Conservation (phyloP, 23 red algal species). For the Gracilaria caudata region DNA sequence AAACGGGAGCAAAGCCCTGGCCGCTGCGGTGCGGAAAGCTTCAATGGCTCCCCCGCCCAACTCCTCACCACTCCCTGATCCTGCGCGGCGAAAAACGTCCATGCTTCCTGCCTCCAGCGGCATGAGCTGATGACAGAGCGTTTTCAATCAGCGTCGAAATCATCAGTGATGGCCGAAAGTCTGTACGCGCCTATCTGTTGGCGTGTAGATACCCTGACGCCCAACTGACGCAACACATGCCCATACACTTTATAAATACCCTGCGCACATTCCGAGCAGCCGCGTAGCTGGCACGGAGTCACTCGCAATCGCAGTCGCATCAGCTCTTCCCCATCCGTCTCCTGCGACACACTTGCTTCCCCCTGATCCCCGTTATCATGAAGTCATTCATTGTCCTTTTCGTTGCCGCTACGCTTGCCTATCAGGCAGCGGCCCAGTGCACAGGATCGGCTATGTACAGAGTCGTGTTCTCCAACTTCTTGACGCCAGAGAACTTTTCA, state of each 20-base stretch:
- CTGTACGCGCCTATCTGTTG: too few relatives aligned
- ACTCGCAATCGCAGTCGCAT: background rate
- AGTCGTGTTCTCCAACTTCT: conserved; percentile 35
- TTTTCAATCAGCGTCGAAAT: too few relatives aligned
- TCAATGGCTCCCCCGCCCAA: background rate
- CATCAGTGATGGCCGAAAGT: too few relatives aligned
- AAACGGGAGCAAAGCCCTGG: too few relatives aligned
- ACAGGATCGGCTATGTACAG: conserved; percentile 33
- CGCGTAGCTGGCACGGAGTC: too few relatives aligned
- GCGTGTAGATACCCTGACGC: too few relatives aligned
- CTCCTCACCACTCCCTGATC: background rate
- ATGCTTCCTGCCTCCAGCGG: background rate
- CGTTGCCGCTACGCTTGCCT: background rate
- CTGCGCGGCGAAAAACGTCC: background rate
- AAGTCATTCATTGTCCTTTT: background rate
- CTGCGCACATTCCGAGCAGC: background rate
- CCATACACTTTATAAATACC: background rate
- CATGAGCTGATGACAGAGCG: too few relatives aligned
- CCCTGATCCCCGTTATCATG: background rate
- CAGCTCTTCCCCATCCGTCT: too few relatives aligned
- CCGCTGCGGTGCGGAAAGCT: background rate
- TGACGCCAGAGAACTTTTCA: conserved; percentile 27
- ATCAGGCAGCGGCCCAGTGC: conserved; percentile 3
- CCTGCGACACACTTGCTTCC: background rate
- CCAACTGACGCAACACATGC: background rate